Percentiles rank a stretch among this genome's conserved stretches.
These are phyloP conservation scores for Talaromyces sp. DNA, from an alignment of 2,329 filamentous ascomycete genomes.

Conservation along the genomic window DNA sequence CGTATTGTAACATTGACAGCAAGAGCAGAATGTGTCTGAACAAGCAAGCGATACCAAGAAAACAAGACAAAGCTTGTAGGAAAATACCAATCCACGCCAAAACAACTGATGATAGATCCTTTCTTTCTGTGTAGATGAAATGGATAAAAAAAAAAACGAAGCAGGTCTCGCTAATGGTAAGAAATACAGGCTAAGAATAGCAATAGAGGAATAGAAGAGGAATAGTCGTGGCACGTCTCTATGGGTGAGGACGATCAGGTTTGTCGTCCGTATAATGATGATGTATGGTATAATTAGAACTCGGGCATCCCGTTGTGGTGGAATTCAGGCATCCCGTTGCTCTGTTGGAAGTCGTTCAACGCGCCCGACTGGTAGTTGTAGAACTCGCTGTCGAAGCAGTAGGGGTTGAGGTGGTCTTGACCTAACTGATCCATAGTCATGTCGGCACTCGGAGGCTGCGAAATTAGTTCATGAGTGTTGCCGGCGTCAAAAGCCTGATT, in stretches of 20 bases:
- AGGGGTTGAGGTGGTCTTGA: constrained; percentile 12
- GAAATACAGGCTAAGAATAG: constrained; percentile 15
- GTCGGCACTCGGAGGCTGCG: constrained; percentile 14
- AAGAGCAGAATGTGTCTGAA: constrained; percentile 7
- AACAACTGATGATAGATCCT: not conserved
- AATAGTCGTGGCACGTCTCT: constrained; percentile 13
- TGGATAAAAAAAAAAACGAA: not conserved
- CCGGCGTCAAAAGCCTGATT: constrained; percentile 5
- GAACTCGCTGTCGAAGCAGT: constrained; percentile 18
- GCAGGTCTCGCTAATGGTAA: constrained; percentile 11
- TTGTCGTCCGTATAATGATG: constrained; percentile 7
- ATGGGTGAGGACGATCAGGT: not conserved
- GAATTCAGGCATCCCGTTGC: constrained; percentile 5
- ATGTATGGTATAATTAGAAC: not conserved
- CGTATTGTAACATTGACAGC: not conserved
- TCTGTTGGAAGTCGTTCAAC: constrained; percentile 9
- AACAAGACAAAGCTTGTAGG: constrained; percentile 2
- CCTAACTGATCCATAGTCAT: constrained; percentile 17
- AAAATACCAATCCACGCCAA: constrained; percentile 1
- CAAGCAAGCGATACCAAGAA: not conserved
- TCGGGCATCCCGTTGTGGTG: not conserved
- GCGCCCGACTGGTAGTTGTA: constrained; percentile 5
- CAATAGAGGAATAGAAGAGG: not conserved
- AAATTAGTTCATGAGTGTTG: not conserved
- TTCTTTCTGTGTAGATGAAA: constrained; percentile 4